Evolutionary conservation across 106 monocot genomes (phyloP), one percentile per base, ranked within the genome.

Genomic region (Allium cepa): DNA sequence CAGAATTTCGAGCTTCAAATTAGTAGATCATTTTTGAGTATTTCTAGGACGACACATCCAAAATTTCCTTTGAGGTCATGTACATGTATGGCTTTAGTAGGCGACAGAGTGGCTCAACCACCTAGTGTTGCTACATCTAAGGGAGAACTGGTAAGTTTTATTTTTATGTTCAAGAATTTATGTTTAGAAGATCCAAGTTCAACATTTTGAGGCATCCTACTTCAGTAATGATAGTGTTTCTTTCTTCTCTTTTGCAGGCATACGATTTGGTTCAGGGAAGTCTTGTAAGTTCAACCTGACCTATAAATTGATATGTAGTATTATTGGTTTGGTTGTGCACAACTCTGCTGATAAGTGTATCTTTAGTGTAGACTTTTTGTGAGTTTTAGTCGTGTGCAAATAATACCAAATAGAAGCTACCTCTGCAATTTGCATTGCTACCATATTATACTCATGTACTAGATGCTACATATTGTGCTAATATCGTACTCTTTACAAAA

Each of bases 251-350:
- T 75, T 67, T 81, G 67, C 81, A 91, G 90, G 87, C 79, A 61
- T 91, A 87, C 70, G 90, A 91, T 53, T 63, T 91, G 64, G 75
- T 91, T 71, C 90, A 91, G 69, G 90, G 90, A 77, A 72, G 64
- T 59, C 84, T 79, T 59, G 90, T 91, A 84, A 73, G 87, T 79
- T 28, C 47, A 57, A 13, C 50, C 27, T 12, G 53, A 53, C 22
- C 15, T 11, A 47, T 62, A 7, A 22, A 14, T 17, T 47, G 12
- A 17, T 66, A 26, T 36, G 36, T 36, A 1, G 36, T 36, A 36
- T 36, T 36, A 36, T 36, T 36, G 36, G 0, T 36, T 36, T 36
- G 36, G 36, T 5, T 36, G 3, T 2, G 4, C 3, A 36, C 1
- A 36, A 36, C 5, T 36, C 36, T 5, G 36, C 36, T 36, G 36